Percentiles rank a stretch among this genome's conserved stretches.
These are phyloP conservation scores for Forsythia viridissima DNA, from an alignment of 257 asterid species.

Conservation along the genomic window DNA sequence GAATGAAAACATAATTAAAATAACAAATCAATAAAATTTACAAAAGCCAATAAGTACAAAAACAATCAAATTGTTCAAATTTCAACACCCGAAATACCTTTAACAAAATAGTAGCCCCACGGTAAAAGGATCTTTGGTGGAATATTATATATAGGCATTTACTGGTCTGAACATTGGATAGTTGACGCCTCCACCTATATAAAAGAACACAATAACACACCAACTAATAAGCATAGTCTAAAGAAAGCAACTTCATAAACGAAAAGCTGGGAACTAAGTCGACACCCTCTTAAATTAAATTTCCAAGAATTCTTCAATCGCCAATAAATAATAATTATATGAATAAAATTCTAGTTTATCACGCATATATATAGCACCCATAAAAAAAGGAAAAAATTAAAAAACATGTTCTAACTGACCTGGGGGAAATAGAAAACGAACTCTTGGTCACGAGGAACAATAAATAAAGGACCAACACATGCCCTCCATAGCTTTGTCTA, in stretches of 20 bases:
- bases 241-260: background rate
- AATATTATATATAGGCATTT: constrained; percentile 88
- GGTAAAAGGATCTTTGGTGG: constrained; percentile 85
- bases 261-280: background rate
- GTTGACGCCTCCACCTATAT: constrained; percentile 89
- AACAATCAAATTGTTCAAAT: background rate
- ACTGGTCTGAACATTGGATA: constrained; percentile 84
- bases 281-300: background rate
- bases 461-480: too few relatives aligned
- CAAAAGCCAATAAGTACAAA: background rate
- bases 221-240: background rate
- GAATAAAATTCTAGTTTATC: background rate
- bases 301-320: background rate
- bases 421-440: too few relatives aligned
- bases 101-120: constrained; percentile 69
- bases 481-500: too few relatives aligned
- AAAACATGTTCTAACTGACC: too few relatives aligned
- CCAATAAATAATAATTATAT: background rate
- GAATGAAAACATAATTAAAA: background rate
- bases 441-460: too few relatives aligned
- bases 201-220: constrained; percentile 2
- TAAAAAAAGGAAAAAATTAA: background rate
- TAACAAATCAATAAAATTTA: background rate
- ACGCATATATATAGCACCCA: too few relatives aligned
- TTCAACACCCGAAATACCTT: constrained; percentile 48